A percentile compares a stretch with the other conserved stretches of the same genome.
Conservation (phyloP, 2,329 filamentous ascomycete genomes). For the Exserohilum turcica region DNA sequence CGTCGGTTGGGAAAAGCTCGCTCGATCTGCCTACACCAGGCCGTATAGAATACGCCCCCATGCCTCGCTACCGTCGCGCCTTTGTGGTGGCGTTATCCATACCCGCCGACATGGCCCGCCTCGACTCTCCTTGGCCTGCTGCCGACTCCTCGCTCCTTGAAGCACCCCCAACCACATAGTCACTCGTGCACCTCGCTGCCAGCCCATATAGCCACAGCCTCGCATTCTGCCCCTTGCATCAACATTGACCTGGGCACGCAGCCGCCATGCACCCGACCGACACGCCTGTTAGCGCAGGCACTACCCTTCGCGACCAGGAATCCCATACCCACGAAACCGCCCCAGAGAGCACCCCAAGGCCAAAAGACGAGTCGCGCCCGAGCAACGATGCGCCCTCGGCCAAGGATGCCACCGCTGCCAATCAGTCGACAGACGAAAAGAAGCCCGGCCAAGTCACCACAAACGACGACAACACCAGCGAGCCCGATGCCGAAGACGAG, state of each 20-base stretch:
- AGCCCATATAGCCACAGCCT: background rate
- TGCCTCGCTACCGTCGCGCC: no score
- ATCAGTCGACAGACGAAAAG: background rate
- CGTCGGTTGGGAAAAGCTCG: no score
- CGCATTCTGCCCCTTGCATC: constrained; percentile 1
- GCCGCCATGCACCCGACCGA: constrained; percentile 13
- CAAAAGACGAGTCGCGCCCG: background rate
- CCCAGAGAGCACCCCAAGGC: background rate
- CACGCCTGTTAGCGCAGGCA: constrained; percentile 1
- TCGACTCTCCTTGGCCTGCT: no score
- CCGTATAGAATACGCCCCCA: no score
- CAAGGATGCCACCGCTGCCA: background rate
- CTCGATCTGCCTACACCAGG: no score
- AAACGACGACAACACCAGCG: background rate
- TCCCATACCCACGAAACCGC: background rate
- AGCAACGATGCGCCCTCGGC: background rate
- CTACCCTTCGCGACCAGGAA: background rate
- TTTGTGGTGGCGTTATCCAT: background rate
- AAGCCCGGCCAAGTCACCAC: background rate
- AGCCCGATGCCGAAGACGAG: constrained; percentile 38
- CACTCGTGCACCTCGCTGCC: no score
- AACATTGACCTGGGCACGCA: no score
- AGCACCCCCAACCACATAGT: no score
- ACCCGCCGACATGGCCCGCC: background rate
- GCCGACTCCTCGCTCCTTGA: no score